These are phyloP conservation scores for Podaxis sp. DNA, from an alignment of 768 basidiomycete genomes.

Conservation along the genomic window DNA sequence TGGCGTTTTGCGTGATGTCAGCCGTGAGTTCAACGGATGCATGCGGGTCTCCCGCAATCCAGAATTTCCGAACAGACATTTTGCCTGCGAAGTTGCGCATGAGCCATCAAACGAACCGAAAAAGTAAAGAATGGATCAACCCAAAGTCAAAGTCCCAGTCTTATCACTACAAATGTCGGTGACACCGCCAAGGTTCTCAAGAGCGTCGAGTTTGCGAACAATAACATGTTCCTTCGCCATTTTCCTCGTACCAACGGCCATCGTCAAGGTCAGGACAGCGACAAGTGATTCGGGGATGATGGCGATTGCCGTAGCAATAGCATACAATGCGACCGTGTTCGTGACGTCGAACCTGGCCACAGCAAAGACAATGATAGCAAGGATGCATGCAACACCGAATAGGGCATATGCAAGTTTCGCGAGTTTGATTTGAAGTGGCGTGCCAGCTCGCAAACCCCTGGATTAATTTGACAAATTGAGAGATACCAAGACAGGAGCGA, in stretches of 20 bases:
- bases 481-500: not conserved
- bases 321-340: conserved; percentile 35
- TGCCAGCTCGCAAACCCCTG: conserved; percentile 35
- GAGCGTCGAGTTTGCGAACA: conserved; percentile 60
- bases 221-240: conserved; percentile 61
- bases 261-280: conserved; percentile 54
- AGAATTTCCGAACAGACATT: conserved; percentile 41
- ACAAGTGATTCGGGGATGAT: conserved; percentile 44
- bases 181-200: conserved; percentile 62
- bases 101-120: not conserved
- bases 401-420: conserved; percentile 35
- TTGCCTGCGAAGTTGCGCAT: conserved; percentile 25
- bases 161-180: conserved; percentile 61
- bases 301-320: conserved; percentile 37
- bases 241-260: conserved; percentile 55
- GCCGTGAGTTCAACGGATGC: conserved; percentile 30
- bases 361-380: conserved; percentile 39
- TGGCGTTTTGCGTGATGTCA: conserved; percentile 30
- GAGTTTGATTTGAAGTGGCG: conserved; percentile 38
- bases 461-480: not conserved
- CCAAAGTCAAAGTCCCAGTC: conserved; percentile 58
- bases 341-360: conserved; percentile 32
- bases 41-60: conserved; percentile 31
- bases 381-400: conserved; percentile 34
- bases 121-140: conserved; percentile 16